A percentile compares a stretch with the other conserved stretches of the same genome.
Conservation (phyloP, 768 basidiomycete genomes). For the Trametes cingulata region DNA sequence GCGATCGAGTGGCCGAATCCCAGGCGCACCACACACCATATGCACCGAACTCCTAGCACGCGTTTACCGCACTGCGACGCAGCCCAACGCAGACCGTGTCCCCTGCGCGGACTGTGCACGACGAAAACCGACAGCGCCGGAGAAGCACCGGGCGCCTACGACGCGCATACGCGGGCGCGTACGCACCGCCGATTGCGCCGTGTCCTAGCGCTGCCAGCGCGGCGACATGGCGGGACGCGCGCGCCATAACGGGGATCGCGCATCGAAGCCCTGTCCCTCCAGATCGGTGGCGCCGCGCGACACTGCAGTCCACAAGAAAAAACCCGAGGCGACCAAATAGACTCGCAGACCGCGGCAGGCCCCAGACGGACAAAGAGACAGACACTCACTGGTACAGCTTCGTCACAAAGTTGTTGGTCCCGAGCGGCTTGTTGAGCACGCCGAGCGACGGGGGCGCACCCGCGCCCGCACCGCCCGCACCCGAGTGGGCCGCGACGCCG, state of each 20-base stretch:
- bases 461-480: constrained; percentile 21
- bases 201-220: background rate
- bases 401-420: constrained; percentile 80
- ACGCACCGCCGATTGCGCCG: constrained; percentile 3
- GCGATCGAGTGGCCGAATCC: no score
- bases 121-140: background rate
- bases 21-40: no score
- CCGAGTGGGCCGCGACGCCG: constrained; percentile 2
- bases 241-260: background rate
- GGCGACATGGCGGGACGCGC: constrained; percentile 4
- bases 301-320: no score
- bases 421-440: constrained; percentile 64
- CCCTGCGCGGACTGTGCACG: background rate
- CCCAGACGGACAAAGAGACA: background rate
- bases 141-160: background rate
- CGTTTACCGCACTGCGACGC: no score
- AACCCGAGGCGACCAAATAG: no score
- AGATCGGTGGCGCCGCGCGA: background rate
- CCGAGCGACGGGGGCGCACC: constrained; percentile 41
- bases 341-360: no score
- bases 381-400: constrained; percentile 79
- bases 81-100: no score
- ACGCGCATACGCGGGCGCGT: background rate
- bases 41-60: no score
- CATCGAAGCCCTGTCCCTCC: background rate